Evolutionary conservation across 208 protist species (phyloP), one percentile per base, ranked within the genome.

Genomic region (Paratrypanosoma confusum): DNA sequence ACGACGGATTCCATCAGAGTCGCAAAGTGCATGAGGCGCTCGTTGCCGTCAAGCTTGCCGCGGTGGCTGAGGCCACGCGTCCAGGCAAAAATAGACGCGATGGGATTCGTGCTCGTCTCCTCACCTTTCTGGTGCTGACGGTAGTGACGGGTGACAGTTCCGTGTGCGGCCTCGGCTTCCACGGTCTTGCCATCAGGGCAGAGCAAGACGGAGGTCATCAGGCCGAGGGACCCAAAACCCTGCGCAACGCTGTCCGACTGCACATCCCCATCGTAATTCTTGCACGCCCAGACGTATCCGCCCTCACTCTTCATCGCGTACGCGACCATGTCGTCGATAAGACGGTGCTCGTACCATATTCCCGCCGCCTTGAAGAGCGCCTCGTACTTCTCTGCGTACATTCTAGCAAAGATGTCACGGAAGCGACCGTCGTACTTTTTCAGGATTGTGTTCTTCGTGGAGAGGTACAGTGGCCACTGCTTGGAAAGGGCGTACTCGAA

Each of bases 181-280:
- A 95, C 60, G 10, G 81, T 92, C 43, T 84, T 70, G 36, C 84
- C 87, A 42, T 95, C 85, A 22, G 87, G 84, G 29, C 42, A 69
- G 3, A 93, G 22, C 1, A 96, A 57, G 4, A 96, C 84, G 14
- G 67, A 85, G 5, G 90, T 96, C 90, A 96, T 96, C 1, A 96
- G 39, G 45, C 90, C 90, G 2, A 95, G 66, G 7, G 80, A 92
- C 31, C 89, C 89, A 40, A 61, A 95, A 27, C 88, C 83, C 63
- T 93, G 65, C 5, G 83, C 85, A 17, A 93, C 71, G 22, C 60
- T 81, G 47, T 96, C 90, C 0, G 71, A 88, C 65, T 96, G 89
- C 0, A 96, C 90, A 58, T 96, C 90, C 21, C 90, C 90, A 52
- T 96, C 90, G 50, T 96, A 96, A 61, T 96, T 96, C 62, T 96